Evolutionary conservation across 2,329 filamentous ascomycete species (phyloP), one percentile per base, ranked within the genome.

Genomic region (Trichoderma guizhouense): DNA sequence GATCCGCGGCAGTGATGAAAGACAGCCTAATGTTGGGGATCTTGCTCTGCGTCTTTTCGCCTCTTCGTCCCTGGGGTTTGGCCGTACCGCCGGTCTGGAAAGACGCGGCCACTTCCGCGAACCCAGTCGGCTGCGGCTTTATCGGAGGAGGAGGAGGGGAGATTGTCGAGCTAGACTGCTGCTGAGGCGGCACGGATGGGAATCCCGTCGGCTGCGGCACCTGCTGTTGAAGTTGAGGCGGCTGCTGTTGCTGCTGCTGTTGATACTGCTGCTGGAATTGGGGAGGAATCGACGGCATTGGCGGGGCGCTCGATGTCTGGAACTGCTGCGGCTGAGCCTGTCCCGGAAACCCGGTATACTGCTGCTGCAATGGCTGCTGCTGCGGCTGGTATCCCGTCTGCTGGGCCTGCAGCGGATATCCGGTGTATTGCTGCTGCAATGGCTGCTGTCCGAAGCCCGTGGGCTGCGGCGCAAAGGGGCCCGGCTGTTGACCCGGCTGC

Each of bases 21-120:
- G 95, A 97, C 73, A 99, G 84, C 64, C 96, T 89, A 75, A 98
- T 97, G 80, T 93, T 98, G 32, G 96, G 96, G 71, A 99, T 98
- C 84, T 92, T 96, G 76, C 88, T 91, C 14, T 87, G 83, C 57
- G 85, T 81, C 77, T 89, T 90, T 71, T 84, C 82, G 8, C 84
- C 80, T 72, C 84, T 80, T 74, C 84, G 82, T 30, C 84, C 83
- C 74, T 83, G 81, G 2, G 87, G 78, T 71, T 85, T 83, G 53
- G 84, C 75, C 66, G 81, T 79, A 30, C 84, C 83, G 6, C 83
- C 83, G 0, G 86, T 85, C 74, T 89, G 88, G 80, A 91, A 91
- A 8, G 89, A 91, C 43, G 89, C 89, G 11, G 90, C 88, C 88
- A 91, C 91, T 74, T 90, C 87, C 68, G 83, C 86, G 79, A 91